Percentiles rank a stretch among this genome's conserved stretches.
phyloP scores from a whole-genome alignment of 2,329 filamentous ascomycete genomes.

The Thelonectria rubi region DNA sequence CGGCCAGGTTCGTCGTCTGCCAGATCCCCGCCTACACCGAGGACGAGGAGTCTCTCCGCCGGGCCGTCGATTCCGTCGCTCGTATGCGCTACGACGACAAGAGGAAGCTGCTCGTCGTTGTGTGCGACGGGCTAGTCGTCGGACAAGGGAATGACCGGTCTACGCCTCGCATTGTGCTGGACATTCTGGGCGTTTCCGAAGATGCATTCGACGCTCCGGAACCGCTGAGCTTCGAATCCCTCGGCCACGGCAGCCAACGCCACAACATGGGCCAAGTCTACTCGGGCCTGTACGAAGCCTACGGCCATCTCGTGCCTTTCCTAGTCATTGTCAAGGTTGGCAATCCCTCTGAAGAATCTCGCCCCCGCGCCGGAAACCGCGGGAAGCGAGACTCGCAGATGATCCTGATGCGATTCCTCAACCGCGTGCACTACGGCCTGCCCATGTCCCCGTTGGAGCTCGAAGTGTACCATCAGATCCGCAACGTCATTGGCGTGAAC shows the following conservation, averaged over 20 bases:
- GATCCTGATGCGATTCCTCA: constrained; percentile 94
- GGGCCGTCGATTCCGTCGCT: constrained; percentile 92
- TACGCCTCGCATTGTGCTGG: constrained; percentile 95
- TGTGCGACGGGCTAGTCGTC: constrained; percentile 97
- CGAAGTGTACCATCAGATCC: constrained; percentile 99
- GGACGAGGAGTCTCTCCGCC: constrained; percentile 92
- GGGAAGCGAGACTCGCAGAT: constrained; percentile 99
- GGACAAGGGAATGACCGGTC: constrained; percentile 95
- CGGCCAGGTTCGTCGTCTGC: constrained; percentile 99
- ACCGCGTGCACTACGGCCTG: constrained; percentile 91
- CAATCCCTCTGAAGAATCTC: constrained; percentile 91
- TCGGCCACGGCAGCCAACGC: constrained; percentile 88
- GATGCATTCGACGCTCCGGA: constrained; percentile 96
- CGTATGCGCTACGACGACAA: constrained; percentile 99
- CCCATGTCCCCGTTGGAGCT: constrained; percentile 96
- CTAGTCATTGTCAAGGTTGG: constrained; percentile 96
- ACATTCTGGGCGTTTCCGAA: constrained; percentile 84
- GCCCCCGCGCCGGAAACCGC: constrained; percentile 94
- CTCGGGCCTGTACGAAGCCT: constrained; percentile 95
- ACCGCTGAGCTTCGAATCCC: constrained; percentile 90
- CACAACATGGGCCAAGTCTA: constrained; percentile 99
- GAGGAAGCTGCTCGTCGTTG: constrained; percentile 92
- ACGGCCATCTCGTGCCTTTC: constrained; percentile 97
- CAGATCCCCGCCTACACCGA: constrained; percentile 98
- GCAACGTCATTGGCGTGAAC: constrained; percentile 98